A percentile compares a stretch with the other conserved stretches of the same genome.
Evolutionary conservation across 495 filamentous ascomycete genomes (phyloP).

Genomic region (Hapsidospora chrysogenum): DNA sequence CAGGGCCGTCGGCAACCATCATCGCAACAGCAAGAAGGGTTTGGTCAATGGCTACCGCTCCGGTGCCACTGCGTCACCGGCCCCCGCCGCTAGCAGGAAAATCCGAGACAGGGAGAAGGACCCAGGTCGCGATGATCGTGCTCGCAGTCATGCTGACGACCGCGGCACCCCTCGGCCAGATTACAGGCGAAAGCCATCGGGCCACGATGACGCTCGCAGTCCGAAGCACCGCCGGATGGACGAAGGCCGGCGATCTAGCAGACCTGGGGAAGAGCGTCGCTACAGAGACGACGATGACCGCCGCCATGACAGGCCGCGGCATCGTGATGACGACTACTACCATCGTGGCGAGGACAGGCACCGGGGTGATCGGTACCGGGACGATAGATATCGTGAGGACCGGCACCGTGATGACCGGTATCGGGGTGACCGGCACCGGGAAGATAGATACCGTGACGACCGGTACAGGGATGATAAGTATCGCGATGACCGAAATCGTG

Average conservation of each 20-base stretch:
- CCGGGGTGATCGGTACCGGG: not conserved
- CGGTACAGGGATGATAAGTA: too few species aligned
- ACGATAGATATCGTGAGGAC: not conserved
- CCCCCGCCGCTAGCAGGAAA: constrained; percentile 26
- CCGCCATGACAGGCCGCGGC: constrained; percentile 7
- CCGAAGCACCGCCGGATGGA: constrained; percentile 16
- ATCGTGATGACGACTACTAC: not conserved
- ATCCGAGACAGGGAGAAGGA: constrained; percentile 23
- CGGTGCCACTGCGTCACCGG: constrained; percentile 38
- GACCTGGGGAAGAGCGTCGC: constrained; percentile 5
- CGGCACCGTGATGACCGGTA: constrained; percentile 4
- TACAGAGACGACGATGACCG: constrained; percentile 15
- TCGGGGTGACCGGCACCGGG: constrained; percentile 9
- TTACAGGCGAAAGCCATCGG: constrained; percentile 22
- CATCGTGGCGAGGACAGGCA: not conserved
- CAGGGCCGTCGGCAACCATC: constrained; percentile 72
- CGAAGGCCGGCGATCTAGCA: constrained; percentile 14
- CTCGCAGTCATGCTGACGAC: constrained; percentile 27
- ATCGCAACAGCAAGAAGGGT: constrained; percentile 66
- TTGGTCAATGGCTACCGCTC: constrained; percentile 33
- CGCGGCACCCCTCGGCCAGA: constrained; percentile 25
- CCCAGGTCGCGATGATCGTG: constrained; percentile 8
- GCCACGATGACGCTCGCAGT: constrained; percentile 13
- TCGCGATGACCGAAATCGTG: constrained; percentile 9
- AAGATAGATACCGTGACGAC: too few species aligned